These are phyloP conservation scores for Jamesozyma gamospora DNA, from an alignment of 805 yeast species.

Conservation along the genomic window DNA sequence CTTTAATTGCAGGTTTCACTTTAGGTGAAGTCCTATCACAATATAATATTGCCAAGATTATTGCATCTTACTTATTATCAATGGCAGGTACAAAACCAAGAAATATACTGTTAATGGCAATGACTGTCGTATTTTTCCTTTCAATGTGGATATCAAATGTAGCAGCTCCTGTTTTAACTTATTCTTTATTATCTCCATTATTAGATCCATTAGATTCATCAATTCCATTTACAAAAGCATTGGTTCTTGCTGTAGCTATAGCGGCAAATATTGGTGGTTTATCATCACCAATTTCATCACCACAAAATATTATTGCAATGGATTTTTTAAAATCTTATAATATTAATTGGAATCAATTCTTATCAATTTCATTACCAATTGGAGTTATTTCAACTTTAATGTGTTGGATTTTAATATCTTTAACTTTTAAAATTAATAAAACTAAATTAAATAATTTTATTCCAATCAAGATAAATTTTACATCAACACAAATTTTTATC, in stretches of 20 bases:
- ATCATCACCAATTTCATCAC: conserved; percentile 94
- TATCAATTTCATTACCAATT: conserved; percentile 77
- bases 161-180: conserved; percentile 90
- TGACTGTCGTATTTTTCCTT: conserved; percentile 75
- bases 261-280: conserved; percentile 92
- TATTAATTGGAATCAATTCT: conserved; percentile 84
- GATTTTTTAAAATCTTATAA: conserved; percentile 62
- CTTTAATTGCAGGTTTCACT: conserved; percentile 84
- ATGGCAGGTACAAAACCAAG: conserved; percentile 78
- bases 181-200: conserved; percentile 77
- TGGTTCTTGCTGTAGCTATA: conserved; percentile 82
- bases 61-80: conserved; percentile 74
- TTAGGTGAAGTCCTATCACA: conserved; percentile 89
- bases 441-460: conserved; percentile 38
- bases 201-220: conserved; percentile 66
- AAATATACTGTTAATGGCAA: conserved; percentile 61
- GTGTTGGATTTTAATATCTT: conserved; percentile 59
- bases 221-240: conserved; percentile 73
- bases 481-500: conserved; percentile 64
- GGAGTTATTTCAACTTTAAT: conserved; percentile 49
- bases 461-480: conserved; percentile 55
- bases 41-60: conserved; percentile 78
- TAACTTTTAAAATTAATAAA: conserved; percentile 43
- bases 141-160: conserved; percentile 96
- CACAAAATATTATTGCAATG: conserved; percentile 88